phyloP scores from a whole-genome alignment of 108 stramenopile genomes.

The Nitzschia palea region DNA sequence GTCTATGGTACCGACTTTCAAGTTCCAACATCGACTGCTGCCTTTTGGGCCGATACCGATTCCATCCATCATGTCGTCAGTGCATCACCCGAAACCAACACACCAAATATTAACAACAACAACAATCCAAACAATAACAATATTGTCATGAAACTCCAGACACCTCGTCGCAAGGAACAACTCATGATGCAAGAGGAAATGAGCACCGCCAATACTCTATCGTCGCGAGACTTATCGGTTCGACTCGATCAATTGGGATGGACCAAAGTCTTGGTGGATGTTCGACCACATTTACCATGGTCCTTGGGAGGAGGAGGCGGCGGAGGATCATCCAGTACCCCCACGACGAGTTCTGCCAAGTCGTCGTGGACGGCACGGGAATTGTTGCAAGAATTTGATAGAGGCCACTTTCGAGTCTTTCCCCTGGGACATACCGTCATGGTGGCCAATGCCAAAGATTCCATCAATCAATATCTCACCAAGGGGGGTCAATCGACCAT shows the following conservation, averaged over 20 bases:
- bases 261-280: conserved; percentile 79
- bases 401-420: conserved; percentile 3
- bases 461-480: conserved; percentile 42
- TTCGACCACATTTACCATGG: conserved; percentile 43
- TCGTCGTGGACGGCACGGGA: conserved; percentile 38
- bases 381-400: conserved; percentile 28
- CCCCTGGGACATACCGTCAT: conserved; percentile 79
- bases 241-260: conserved; percentile 75
- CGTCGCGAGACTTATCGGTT: conserved; percentile 33
- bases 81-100: not conserved
- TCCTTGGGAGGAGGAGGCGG: not conserved
- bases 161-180: not conserved
- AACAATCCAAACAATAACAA: conserved; percentile 13
- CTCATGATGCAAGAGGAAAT: not conserved
- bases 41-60: conserved; percentile 65
- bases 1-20: conserved; percentile 80
- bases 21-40: conserved; percentile 79
- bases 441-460: conserved; percentile 67
- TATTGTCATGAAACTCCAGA: conserved; percentile 18
- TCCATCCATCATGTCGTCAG: conserved; percentile 42
- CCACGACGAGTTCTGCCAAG: not conserved
- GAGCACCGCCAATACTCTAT: not conserved
- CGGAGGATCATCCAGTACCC: conserved; percentile 11
- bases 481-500: conserved; percentile 59
- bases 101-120: not conserved